Conservation (phyloP, 1,284 basidiomycete species). For the Entoloma clypeatum region DNA sequence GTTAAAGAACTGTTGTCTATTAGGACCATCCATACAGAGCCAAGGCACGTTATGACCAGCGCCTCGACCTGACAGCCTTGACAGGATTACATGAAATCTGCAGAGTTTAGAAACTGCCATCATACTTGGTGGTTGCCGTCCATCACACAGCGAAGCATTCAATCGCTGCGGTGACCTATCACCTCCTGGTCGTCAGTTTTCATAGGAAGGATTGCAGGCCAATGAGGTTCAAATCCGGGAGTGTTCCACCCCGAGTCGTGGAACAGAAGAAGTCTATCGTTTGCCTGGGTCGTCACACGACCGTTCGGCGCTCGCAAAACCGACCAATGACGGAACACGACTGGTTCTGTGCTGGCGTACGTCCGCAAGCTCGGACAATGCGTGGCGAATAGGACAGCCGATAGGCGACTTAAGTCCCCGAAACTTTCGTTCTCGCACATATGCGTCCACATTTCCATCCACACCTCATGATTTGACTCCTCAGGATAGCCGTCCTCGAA, state of each 20-base stretch:
- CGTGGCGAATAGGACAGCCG: constrained; percentile 5
- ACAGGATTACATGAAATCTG: too few species aligned
- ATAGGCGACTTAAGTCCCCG: constrained; percentile 2
- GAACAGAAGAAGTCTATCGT: not conserved
- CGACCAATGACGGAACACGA: not conserved
- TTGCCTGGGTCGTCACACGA: not conserved
- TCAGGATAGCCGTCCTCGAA: constrained; percentile 8
- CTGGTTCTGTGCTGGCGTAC: constrained; percentile 1
- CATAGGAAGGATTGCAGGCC: not conserved
- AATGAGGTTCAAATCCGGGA: not conserved
- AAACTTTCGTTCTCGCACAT: not conserved
- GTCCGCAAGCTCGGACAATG: constrained; percentile 7
- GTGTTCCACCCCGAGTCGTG: not conserved
- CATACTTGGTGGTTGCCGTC: too few species aligned
- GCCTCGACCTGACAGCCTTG: too few species aligned
- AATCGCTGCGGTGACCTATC: too few species aligned
- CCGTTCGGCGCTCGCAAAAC: not conserved
- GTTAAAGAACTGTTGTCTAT: too few species aligned
- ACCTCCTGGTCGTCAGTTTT: too few species aligned
- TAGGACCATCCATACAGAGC: too few species aligned
- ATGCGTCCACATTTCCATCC: not conserved
- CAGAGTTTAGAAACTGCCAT: too few species aligned
- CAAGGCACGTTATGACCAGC: too few species aligned
- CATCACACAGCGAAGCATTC: too few species aligned
- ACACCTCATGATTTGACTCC: not conserved